These are phyloP conservation scores for Lagenidium giganteum DNA, from an alignment of 352 stramenopile species.

Conservation along the genomic window DNA sequence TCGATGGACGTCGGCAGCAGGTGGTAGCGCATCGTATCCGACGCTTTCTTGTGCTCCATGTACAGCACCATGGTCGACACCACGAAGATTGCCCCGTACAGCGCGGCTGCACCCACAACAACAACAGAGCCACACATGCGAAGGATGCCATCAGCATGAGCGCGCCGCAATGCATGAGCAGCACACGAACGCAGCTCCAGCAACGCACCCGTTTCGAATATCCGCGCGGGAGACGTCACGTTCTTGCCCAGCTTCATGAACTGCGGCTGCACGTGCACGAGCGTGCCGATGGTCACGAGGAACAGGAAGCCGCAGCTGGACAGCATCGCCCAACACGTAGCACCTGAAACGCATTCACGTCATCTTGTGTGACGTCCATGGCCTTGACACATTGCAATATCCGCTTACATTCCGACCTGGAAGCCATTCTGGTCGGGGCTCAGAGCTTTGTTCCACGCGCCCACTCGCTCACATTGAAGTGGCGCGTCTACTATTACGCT, in stretches of 20 bases:
- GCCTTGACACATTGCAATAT: too few species aligned
- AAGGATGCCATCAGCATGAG: neutral
- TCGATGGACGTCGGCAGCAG: constrained; percentile 30
- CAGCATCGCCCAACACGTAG: constrained; percentile 68
- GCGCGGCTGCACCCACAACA: constrained; percentile 33
- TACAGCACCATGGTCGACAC: constrained; percentile 65
- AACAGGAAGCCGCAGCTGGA: constrained; percentile 76
- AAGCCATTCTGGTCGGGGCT: too few species aligned
- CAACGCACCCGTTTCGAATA: constrained; percentile 55
- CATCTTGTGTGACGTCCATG: too few species aligned
- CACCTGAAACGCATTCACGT: constrained; percentile 42
- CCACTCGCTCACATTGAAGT: too few species aligned
- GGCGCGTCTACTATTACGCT: too few species aligned
- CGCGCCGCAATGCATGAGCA: neutral
- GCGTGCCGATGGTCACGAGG: constrained; percentile 49
- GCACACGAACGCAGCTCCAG: too few species aligned
- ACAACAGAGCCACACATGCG: neutral
- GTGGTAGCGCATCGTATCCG: constrained; percentile 29
- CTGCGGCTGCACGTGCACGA: constrained; percentile 74
- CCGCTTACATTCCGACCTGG: too few species aligned
- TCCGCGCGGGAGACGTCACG: constrained; percentile 42
- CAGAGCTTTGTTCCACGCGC: too few species aligned
- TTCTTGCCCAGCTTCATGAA: constrained; percentile 84
- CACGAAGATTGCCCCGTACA: constrained; percentile 72
- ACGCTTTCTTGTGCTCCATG: constrained; percentile 55